Base-by-base conservation (phyloP, 1,284 basidiomycete species). In the Meira miltonrushii region DNA sequence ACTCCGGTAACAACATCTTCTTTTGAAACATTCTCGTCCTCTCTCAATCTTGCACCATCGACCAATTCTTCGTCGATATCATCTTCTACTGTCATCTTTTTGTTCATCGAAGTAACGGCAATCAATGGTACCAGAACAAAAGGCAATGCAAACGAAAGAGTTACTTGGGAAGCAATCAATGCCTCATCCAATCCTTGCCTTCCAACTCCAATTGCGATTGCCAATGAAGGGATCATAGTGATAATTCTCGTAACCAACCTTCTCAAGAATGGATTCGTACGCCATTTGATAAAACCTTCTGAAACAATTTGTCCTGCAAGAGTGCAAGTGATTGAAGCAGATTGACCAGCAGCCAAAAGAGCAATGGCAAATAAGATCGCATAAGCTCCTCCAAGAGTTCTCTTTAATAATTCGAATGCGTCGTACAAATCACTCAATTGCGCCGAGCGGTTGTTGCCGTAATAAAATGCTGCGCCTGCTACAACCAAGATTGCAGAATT, bases 281-380 rank as follows among this genome's bases (percentile, higher is more conserved):
- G 84, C 93, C 93, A 97, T 59, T 86, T 85, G 62, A 98, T 83
- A 79, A 96, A 95, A 0, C 94, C 94, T 79, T 97, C 94, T 0
- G 87, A 88, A 38, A 97, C 88, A 47, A 92, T 87, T 79, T 97
- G 83, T 0, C 93, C 94, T 0, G 92, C 89, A 11, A 97, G 83
- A 0, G 92, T 97, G 7, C 90, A 92, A 1, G 95, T 90, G 62
- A 97, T 85, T 9, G 88, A 90, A 0, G 94, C 90, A 65, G 89
- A 91, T 82, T 97, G 92, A 2, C 93, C 93, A 0, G 92, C 84
- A 40, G 87, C 86, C 0, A 77, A 65, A 49, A 77, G 59, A 10
- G 71, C 75, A 21, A 77, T 64, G 33, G 66, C 73, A 53, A 77
- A 77, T 3, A 77, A 60, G 23, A 75, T 64, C 0, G 72, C 72